Base-by-base conservation (phyloP, 257 asterid species). In the Ilex aquifolium region DNA sequence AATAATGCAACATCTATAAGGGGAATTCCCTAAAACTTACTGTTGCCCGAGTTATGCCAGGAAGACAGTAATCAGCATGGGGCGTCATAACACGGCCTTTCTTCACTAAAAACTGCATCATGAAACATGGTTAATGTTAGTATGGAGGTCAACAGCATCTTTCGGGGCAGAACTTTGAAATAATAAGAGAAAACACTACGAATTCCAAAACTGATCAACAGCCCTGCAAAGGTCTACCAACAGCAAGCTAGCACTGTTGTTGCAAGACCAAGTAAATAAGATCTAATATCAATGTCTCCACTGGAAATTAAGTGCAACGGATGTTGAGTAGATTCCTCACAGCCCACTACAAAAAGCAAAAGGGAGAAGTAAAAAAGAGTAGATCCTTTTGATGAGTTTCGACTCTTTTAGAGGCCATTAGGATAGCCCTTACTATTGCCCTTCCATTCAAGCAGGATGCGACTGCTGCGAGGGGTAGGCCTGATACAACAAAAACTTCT, bases 21-120 rank as follows among this genome's bases (percentile, higher is more conserved):
- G 61, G 59, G 64, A 17, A 64, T 44, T 49, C 44, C 6, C 52
- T 55, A 59, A 57, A 74, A 67, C 95, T 83, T 85, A 90, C 97
- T 31, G 97, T 83, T 56, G 92, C 83, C 60, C 95, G 83, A 48
- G 97, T 90, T 62, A 80, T 65, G 62, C 97, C 97, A 21, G 97
- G 95, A 78, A 87, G 97, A 72, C 97, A 90, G 70, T 85, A 87
- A 80, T 90, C 97, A 70, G 88, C 89, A 82, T 74, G 88, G 46
- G 97, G 97, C 60, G 95, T 90, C 57, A 80, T 63, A 50, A 87
- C 85, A 31, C 63, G 71, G 66, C 95, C 90, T 77, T 74, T 90
- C 86, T 85, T 87, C 76, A 90, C 95, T 67, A 87, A 69, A 81
- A 85, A 87, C 97, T 90, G 88, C 79, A 81, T 61, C 29, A 57